phyloP scores from a whole-genome alignment of 2,329 filamentous ascomycete species.

The Neonectria neomacrospora region DNA sequence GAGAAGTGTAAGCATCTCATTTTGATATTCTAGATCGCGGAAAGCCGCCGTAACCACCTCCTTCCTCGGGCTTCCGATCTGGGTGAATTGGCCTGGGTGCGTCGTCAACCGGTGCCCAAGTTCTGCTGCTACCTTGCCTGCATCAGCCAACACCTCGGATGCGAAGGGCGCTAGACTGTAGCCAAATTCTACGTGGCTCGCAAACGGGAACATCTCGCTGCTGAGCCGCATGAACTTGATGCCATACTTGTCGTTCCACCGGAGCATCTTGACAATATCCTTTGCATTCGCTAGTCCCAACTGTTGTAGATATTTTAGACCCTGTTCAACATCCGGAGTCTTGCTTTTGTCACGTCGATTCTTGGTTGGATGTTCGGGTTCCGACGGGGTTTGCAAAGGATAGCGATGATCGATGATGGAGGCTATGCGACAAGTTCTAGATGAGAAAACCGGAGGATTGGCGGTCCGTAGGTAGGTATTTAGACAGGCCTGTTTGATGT shows the following conservation, averaged over 20 bases:
- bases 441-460: conserved; percentile 88
- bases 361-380: conserved; percentile 84
- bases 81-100: conserved; percentile 93
- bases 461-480: conserved; percentile 90
- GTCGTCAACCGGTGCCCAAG: conserved; percentile 87
- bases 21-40: conserved; percentile 87
- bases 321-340: conserved; percentile 72
- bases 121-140: conserved; percentile 79
- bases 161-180: conserved; percentile 89
- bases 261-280: conserved; percentile 86
- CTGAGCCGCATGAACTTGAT: conserved; percentile 94
- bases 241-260: conserved; percentile 91
- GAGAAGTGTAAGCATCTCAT: conserved; percentile 83
- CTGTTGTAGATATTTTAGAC: conserved; percentile 78
- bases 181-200: conserved; percentile 86
- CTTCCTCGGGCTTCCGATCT: conserved; percentile 83
- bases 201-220: conserved; percentile 97
- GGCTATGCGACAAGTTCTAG: conserved; percentile 88
- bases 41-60: conserved; percentile 81
- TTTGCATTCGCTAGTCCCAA: conserved; percentile 84
- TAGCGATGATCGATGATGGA: conserved; percentile 91
- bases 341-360: conserved; percentile 84
- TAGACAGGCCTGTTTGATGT: conserved; percentile 74
- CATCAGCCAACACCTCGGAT: conserved; percentile 78
- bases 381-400: conserved; percentile 78